Percentiles rank a stretch among this genome's conserved stretches.
These are phyloP conservation scores for Calonectria honghensis DNA, from an alignment of 2,329 filamentous ascomycete species.

Conservation along the genomic window DNA sequence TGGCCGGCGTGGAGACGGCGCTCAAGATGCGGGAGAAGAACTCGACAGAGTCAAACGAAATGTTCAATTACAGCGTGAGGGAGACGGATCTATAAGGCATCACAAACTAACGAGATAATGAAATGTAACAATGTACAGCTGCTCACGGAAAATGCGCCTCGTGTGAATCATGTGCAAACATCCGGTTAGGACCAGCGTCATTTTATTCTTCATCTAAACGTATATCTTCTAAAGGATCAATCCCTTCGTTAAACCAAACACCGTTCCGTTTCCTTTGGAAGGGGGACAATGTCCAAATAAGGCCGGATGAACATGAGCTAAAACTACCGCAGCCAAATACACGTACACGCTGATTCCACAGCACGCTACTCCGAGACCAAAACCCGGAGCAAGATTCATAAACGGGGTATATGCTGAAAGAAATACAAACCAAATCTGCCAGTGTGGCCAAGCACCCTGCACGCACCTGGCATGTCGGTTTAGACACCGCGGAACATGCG, in stretches of 20 bases:
- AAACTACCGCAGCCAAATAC: slow-evolving; percentile 41
- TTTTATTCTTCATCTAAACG: slow-evolving; percentile 43
- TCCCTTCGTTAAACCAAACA: slow-evolving; percentile 45
- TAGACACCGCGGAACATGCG: slow-evolving; percentile 86
- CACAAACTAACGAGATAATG: slow-evolving; percentile 6
- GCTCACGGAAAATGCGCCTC: not conserved
- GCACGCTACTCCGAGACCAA: slow-evolving; percentile 32
- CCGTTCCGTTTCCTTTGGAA: slow-evolving; percentile 40
- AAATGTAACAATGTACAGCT: not conserved
- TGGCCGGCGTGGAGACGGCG: slow-evolving; percentile 57
- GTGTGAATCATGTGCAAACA: not conserved
- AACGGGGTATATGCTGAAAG: slow-evolving; percentile 55
- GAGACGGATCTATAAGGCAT: slow-evolving; percentile 32
- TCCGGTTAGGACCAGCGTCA: slow-evolving; percentile 11
- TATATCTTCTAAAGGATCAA: slow-evolving; percentile 47
- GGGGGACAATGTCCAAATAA: slow-evolving; percentile 38
- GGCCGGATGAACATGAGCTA: slow-evolving; percentile 39
- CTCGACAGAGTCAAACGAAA: slow-evolving; percentile 56
- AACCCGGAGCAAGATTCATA: slow-evolving; percentile 43
- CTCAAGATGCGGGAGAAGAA: slow-evolving; percentile 58
- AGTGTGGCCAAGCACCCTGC: not conserved
- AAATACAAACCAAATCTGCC: slow-evolving; percentile 33
- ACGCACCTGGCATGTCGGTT: slow-evolving; percentile 27
- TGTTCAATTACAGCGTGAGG: slow-evolving; percentile 54
- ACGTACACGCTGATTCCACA: slow-evolving; percentile 48